These are phyloP conservation scores for Pythium aristosporum DNA, from an alignment of 352 stramenopile genomes.

Conservation along the genomic window DNA sequence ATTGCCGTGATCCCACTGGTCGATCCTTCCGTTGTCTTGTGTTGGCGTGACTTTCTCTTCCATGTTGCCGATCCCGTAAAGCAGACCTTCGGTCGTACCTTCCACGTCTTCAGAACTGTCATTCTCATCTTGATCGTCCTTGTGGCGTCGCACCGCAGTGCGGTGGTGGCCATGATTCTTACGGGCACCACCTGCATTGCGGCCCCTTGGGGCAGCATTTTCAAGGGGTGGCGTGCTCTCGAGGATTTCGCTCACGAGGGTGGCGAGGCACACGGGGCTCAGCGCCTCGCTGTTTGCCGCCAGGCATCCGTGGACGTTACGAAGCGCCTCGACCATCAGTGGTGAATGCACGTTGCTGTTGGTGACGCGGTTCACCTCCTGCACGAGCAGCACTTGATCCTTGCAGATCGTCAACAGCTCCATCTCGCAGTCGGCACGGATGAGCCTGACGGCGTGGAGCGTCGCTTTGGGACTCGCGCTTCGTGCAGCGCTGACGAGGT, in stretches of 20 bases:
- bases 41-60: neutral
- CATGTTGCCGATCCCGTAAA: slow-evolving; percentile 18
- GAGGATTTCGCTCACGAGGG: slow-evolving; percentile 8
- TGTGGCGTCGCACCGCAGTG: neutral
- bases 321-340: neutral
- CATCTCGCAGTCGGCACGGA: neutral
- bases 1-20: neutral
- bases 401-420: neutral
- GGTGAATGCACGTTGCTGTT: neutral
- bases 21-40: neutral
- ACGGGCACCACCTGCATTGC: neutral
- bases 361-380: neutral
- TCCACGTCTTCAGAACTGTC: neutral
- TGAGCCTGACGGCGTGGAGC: neutral
- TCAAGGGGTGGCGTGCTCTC: neutral
- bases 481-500: neutral
- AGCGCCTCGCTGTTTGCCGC: slow-evolving; percentile 7
- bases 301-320: slow-evolving; percentile 13
- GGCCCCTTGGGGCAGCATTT: neutral
- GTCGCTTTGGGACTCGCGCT: neutral
- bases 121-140: neutral
- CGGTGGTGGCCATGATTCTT: neutral
- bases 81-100: neutral
- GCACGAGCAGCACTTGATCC: neutral
- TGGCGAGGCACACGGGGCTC: neutral